Base-by-base conservation (phyloP, 257 asterid genomes). In the Solanum clarkiae region DNA sequence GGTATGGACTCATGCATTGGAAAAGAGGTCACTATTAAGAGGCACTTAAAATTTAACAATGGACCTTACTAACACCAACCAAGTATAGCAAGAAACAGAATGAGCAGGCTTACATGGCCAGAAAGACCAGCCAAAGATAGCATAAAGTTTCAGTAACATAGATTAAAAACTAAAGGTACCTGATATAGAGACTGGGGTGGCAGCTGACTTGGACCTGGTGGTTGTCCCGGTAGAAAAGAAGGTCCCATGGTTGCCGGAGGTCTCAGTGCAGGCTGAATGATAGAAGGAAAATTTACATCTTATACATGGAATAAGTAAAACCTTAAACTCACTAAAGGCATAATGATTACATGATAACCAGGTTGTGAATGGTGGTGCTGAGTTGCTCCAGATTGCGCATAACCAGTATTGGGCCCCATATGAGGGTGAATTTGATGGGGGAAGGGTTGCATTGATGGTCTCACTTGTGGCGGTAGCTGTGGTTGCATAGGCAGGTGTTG, bases 351-450 rank as follows among this genome's bases (percentile, higher is more conserved):
- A 90, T 94, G 98, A 89, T 91, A 97, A 84, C 89, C 80, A 75
- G 93, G 95, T 87, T 94, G 98, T 10, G 97, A 91, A 91, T 90
- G 97, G 86, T 92, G 98, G 90, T 91, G 82, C 91, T 92, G 99
- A 22, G 90, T 92, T 81, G 93, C 92, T 82, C 93, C 89, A 84
- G 94, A 89, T 80, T 94, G 98, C 86, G 90, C 97, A 86, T 89
- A 94, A 85, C 98, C 95, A 86, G 90, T 40, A 85, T 87, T 93
- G 40, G 90, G 89, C 26, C 98, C 98, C 93, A 90, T 88, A 85
- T 93, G 98, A 88, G 92, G 83, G 88, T 92, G 95, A 85, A 85
- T 87, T 90, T 91, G 98, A 91, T 92, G 98, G 82, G 93, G 87
- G 88, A 93, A 94, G 20, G 91, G 80, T 51, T 90, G 87, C 91